Evolutionary conservation across 495 filamentous ascomycete genomes (phyloP).

Genomic region (Lepraria neglecta): DNA sequence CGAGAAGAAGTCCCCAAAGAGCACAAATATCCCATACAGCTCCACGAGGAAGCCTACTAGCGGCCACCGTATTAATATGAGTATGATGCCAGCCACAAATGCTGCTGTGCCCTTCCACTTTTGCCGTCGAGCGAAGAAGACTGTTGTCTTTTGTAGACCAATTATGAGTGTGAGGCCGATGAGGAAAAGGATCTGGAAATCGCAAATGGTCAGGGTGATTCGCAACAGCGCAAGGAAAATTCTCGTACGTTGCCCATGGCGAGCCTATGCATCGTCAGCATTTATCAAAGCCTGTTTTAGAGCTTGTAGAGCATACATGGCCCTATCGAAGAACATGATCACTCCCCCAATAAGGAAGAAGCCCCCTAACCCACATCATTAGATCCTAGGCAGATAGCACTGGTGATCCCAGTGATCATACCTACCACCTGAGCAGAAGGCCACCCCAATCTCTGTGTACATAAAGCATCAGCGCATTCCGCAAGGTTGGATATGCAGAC

Average conservation of each 20-base stretch:
- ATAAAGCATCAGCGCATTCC: constrained; percentile 13
- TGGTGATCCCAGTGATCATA: constrained; percentile 31
- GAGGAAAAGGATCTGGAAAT: constrained; percentile 83
- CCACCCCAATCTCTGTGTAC: constrained; percentile 76
- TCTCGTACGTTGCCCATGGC: constrained; percentile 94
- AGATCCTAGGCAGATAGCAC: constrained; percentile 18
- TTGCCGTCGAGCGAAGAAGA: constrained; percentile 89
- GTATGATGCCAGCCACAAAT: constrained; percentile 73
- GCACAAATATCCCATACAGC: constrained; percentile 81
- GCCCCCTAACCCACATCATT: constrained; percentile 51
- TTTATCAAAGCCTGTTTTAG: not conserved
- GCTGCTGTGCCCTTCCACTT: constrained; percentile 89
- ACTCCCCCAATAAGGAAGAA: constrained; percentile 92
- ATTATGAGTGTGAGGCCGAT: constrained; percentile 92
- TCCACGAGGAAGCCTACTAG: constrained; percentile 85
- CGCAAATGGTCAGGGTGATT: constrained; percentile 3
- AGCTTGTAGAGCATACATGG: constrained; percentile 56
- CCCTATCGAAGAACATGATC: constrained; percentile 93
- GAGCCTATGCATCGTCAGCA: constrained; percentile 42
- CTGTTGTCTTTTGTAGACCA: constrained; percentile 79
- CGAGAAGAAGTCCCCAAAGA: constrained; percentile 95
- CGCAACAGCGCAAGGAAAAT: too few species aligned
- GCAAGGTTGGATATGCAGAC: not conserved
- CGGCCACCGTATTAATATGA: constrained; percentile 85
- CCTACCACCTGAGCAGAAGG: constrained; percentile 93